Percentiles rank a stretch among this genome's conserved stretches.
These are phyloP conservation scores for Torulaspora microellipsoides DNA, from an alignment of 805 yeast genomes.

Conservation along the genomic window DNA sequence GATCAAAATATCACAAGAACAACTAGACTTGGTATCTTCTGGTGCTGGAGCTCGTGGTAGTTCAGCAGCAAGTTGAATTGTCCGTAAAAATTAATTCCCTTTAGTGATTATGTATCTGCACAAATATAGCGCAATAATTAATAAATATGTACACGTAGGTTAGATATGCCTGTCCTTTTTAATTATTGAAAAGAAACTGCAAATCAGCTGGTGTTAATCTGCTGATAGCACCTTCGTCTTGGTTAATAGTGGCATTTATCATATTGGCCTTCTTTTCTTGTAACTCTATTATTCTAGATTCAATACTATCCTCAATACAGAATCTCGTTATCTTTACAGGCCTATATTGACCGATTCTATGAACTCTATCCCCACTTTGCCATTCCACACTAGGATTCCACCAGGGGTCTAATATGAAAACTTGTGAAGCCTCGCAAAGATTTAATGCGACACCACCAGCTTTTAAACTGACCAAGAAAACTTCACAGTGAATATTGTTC, in stretches of 20 bases:
- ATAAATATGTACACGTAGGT: no score
- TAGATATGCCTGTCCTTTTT: conserved; percentile 5
- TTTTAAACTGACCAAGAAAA: conserved; percentile 87
- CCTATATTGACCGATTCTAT: conserved; percentile 91
- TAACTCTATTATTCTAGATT: conserved; percentile 88
- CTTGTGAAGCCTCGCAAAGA: conserved; percentile 95
- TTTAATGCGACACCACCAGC: conserved; percentile 99
- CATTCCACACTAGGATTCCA: conserved; percentile 99
- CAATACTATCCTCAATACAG: conserved; percentile 95
- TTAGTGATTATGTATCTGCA: not conserved
- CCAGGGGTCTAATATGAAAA: conserved; percentile 96
- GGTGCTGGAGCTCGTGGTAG: conserved; percentile 78
- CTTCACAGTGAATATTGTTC: conserved; percentile 90
- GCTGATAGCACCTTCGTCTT: conserved; percentile 86
- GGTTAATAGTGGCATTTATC: conserved; percentile 95
- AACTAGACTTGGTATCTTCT: conserved; percentile 50
- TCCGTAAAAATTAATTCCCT: not conserved
- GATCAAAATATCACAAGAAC: conserved; percentile 50
- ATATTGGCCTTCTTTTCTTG: conserved; percentile 97
- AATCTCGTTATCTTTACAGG: conserved; percentile 91
- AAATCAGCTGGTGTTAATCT: conserved; percentile 88
- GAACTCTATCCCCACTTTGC: conserved; percentile 98
- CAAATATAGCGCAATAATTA: not conserved
- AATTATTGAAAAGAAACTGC: conserved; percentile 89
- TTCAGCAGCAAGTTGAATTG: conserved; percentile 40